Conservation (phyloP, 148 eudicot genomes). For the Silene conica region DNA sequence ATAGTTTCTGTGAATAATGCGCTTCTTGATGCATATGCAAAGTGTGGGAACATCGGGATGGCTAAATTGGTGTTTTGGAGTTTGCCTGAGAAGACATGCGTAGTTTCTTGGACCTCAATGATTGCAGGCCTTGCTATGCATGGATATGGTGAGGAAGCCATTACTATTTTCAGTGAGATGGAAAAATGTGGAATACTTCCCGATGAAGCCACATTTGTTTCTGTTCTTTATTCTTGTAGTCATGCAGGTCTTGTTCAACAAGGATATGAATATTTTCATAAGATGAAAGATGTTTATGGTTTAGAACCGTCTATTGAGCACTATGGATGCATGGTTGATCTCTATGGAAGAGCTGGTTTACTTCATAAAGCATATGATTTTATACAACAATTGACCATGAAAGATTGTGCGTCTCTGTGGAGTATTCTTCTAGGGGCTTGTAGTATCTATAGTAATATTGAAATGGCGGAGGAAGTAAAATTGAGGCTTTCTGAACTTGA, state of each 20-base stretch:
- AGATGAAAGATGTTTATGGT: conserved; percentile 42
- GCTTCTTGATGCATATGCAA: conserved; percentile 47
- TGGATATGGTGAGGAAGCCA: conserved; percentile 50
- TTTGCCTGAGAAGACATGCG: conserved; percentile 30
- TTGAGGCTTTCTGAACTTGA: conserved; percentile 44
- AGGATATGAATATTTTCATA: conserved; percentile 36
- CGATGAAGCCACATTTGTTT: conserved; percentile 51
- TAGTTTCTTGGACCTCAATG: conserved; percentile 57
- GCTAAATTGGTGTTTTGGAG: conserved; percentile 43
- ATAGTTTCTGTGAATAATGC: conserved; percentile 45
- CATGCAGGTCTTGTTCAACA: conserved; percentile 60
- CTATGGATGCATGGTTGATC: conserved; percentile 73
- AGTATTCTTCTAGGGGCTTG: conserved; percentile 23
- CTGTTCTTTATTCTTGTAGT: conserved; percentile 64
- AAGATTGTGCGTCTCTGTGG: conserved; percentile 44
- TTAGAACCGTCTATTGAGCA: conserved; percentile 55
- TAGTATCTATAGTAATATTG: conserved; percentile 10
- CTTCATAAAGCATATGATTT: conserved; percentile 47
- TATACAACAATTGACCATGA: conserved; percentile 37
- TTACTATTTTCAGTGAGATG: conserved; percentile 42
- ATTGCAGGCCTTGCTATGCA: conserved; percentile 65
- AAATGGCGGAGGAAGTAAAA: conserved; percentile 46
- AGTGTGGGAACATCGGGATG: conserved; percentile 52
- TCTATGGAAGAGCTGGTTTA: conserved; percentile 59
- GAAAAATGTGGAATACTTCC: conserved; percentile 39